Evolutionary conservation across 257 asterid species (phyloP), one percentile per base, ranked within the genome.

Genomic region (Salvia splendens): DNA sequence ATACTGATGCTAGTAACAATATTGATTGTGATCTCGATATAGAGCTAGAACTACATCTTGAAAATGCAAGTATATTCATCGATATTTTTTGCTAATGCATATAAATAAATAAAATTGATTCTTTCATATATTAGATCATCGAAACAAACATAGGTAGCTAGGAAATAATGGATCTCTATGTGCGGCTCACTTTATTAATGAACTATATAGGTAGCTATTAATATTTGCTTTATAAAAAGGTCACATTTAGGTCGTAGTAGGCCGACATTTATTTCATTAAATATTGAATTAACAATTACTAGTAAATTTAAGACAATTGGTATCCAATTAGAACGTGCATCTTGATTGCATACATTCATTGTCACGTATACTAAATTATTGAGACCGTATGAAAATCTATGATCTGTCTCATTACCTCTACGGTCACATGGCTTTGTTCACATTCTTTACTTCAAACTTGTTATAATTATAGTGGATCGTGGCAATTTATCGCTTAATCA

Each of bases 311-410:
- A 60, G 63, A 16, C 50, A 66, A 55, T 51, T 8, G 43, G 70
- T 49, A 74, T 20, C 73, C 60, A 60, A 73, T 53, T 46, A 36
- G 53, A 64, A 72, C 71, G 51, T 72, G 76, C 54, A n/a, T 17
- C 68, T 33, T 65, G 55, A 49, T 66, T 41, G 24, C 38, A 7
- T 55, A 14, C 53, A 14, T 48, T 53, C 71, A 49, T 45, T 45
- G 4, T 15, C 32, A 46, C 11, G n/a, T 43, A 28, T 9, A 28
- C 10, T 20, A 8, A 52, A 17, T 7, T 9, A 24, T 38, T 35
- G 40, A 35, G 1, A n/a, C 17, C 56, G 36, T 6, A 4, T 32
- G 65, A 59, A 49, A 58, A 67, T 60, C 69, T 40, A 58, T 28
- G 35, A 64, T 45, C 67, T 72, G 66, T 71, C 65, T 62, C 65